A percentile compares a stretch with the other conserved stretches of the same genome.
Evolutionary conservation across 2,329 filamentous ascomycete genomes (phyloP).

Genomic region (Microsporum audouinii): DNA sequence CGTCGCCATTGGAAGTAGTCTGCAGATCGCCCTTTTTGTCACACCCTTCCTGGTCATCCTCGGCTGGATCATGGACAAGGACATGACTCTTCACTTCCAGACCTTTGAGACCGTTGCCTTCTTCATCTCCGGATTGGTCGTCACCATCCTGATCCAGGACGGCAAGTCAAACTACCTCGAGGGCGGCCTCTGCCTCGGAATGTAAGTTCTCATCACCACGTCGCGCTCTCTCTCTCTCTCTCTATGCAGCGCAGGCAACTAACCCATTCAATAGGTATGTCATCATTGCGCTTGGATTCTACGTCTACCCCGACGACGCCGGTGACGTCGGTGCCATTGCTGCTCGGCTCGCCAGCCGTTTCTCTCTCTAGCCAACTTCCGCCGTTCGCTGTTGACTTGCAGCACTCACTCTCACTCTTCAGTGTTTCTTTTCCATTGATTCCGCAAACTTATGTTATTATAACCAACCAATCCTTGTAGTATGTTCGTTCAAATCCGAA

Average conservation of each 20-base stretch:
- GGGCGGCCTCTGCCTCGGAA: conserved; percentile 57
- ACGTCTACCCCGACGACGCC: conserved; percentile 37
- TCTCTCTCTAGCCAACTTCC: background rate
- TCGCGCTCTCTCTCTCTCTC: background rate
- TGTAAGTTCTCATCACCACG: conserved; percentile 31
- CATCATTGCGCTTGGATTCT: conserved; percentile 40
- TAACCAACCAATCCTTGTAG: background rate
- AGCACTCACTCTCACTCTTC: background rate
- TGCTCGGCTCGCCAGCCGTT: background rate
- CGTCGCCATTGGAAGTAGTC: conserved; percentile 68
- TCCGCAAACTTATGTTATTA: background rate
- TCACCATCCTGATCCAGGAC: conserved; percentile 63
- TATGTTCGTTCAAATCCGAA: background rate
- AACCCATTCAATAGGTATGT: conserved; percentile 24
- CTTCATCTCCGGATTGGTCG: conserved; percentile 62
- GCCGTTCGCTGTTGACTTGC: background rate
- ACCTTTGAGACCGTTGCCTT: conserved; percentile 69
- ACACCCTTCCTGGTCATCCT: conserved; percentile 70
- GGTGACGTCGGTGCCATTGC: conserved; percentile 10
- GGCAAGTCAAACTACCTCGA: conserved; percentile 78
- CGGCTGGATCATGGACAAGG: conserved; percentile 61
- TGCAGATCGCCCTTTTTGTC: conserved; percentile 72
- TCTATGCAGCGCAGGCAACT: background rate
- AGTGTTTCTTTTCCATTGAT: background rate
- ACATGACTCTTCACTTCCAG: conserved; percentile 72